Percentiles rank a stretch among this genome's conserved stretches.
These are phyloP conservation scores for Carex cristatella DNA, from an alignment of 176 grass and related monocot species.

Conservation along the genomic window DNA sequence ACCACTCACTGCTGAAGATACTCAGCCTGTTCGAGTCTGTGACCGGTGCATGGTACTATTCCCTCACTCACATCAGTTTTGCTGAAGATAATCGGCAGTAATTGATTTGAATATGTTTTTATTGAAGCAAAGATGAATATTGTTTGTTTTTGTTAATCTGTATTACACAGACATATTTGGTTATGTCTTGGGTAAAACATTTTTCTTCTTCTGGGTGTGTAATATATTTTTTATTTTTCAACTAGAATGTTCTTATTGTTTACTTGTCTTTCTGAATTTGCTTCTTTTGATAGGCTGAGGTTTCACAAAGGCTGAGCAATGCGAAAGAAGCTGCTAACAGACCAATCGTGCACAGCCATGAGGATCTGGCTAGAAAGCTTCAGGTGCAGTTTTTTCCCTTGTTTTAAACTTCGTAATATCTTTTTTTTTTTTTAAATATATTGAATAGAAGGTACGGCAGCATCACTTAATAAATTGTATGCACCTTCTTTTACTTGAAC, in stretches of 20 bases:
- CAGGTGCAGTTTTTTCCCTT: constrained; percentile 42
- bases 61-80: background rate
- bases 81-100: background rate
- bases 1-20: constrained; percentile 67
- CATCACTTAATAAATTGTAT: constrained; percentile 13
- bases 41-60: constrained; percentile 88
- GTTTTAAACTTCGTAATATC: background rate
- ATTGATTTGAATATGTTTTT: background rate
- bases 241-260: too few species aligned
- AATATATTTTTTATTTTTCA: background rate
- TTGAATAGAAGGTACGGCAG: background rate
- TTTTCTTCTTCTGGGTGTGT: background rate
- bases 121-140: background rate
- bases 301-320: constrained; percentile 71
- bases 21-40: constrained; percentile 79
- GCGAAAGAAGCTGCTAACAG: constrained; percentile 68
- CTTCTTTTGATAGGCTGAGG: constrained; percentile 61
- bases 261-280: background rate
- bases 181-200: background rate
- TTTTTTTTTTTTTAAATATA: background rate
- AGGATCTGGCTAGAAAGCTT: constrained; percentile 92
- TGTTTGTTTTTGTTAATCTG: constrained; percentile 9
- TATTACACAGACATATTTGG: background rate
- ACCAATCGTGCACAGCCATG: constrained; percentile 69
- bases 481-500: constrained; percentile 22